Base-by-base conservation (phyloP, 805 yeast species). In the Nakazawaea holstii region DNA sequence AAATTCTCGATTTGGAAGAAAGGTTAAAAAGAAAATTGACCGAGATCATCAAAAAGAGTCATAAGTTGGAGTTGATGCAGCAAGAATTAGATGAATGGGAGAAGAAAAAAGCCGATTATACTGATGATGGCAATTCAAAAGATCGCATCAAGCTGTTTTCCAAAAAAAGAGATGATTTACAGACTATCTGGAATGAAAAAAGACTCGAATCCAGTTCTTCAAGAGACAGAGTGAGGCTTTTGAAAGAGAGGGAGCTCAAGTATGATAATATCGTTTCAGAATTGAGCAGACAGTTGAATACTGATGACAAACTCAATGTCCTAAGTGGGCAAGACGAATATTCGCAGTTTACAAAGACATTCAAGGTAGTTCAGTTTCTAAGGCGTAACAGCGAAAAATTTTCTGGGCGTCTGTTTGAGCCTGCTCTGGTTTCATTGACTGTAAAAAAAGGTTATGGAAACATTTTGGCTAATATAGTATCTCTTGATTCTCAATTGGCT, bases 361-460 rank as follows among this genome's bases (percentile, higher is more conserved):
- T 58, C 38, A 67, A 63, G 14, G 74, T 79, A 8, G 69, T 81
- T 2, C 48, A 59, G 27, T 55, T 66, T 13, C 59, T 84, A 38
- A 68, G 84, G 41, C 53, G 65, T 11, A 54, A 67, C 17, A 59
- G 63, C 26, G 55, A 57, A 1, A 59, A 60, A 6, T 68, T 81
- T 43, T 58, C 63, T 41, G 64, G 65, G 0, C 60, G 64, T 10
- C 77, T 86, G 46, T 78, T 70, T 49, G 95, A 86, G 57, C 95
- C 96, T 1, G 91, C 97, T 0, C 63, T 83, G 8, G 67, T 89
- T 27, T 72, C 85, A 0, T 71, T 92, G 20, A 70, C 76, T 4
- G 77, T 83, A 0, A 70, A 68, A 49, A 60, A 65, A 8, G 54
- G 60, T 8, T 75, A 73, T 55, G 82, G 86, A 0, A 68, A 73